Evolutionary conservation across 1,284 basidiomycete species (phyloP).

Genomic region (Paramarasmius palmivorus): DNA sequence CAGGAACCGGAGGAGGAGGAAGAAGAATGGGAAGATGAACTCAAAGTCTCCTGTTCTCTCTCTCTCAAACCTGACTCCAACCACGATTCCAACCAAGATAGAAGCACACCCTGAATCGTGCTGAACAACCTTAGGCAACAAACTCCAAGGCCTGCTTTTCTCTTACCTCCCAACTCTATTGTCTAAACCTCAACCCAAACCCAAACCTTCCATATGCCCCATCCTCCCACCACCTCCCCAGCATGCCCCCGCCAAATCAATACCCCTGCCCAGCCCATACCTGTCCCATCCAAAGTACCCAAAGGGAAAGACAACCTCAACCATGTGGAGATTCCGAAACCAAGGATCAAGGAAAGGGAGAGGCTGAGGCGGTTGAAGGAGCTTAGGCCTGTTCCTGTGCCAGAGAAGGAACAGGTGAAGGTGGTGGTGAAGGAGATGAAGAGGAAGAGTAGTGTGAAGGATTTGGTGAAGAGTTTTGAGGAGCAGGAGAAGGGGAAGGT

Average conservation of each 20-base stretch:
- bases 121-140: constrained; percentile 32
- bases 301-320: constrained; percentile 65
- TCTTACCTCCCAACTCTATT: constrained; percentile 59
- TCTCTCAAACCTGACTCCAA: neutral
- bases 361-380: constrained; percentile 55
- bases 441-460: constrained; percentile 68
- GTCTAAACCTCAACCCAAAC: constrained; percentile 17
- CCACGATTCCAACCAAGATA: neutral
- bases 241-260: constrained; percentile 51
- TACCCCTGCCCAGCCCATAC: constrained; percentile 56
- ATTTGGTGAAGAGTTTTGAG: constrained; percentile 66
- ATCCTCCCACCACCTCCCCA: constrained; percentile 56
- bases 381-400: constrained; percentile 49
- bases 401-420: constrained; percentile 22
- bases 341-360: constrained; percentile 38
- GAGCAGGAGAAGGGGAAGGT: too few relatives aligned
- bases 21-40: too few relatives aligned
- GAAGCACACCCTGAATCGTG: constrained; percentile 6
- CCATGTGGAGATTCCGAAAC: constrained; percentile 30
- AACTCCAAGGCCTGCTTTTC: constrained; percentile 53
- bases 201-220: constrained; percentile 19
- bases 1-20: too few relatives aligned
- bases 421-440: constrained; percentile 43
- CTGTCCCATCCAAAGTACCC: constrained; percentile 35
- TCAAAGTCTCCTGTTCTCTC: neutral